Evolutionary conservation across 768 basidiomycete genomes (phyloP), one percentile per base, ranked within the genome.

Genomic region (Tremella mesenterica): DNA sequence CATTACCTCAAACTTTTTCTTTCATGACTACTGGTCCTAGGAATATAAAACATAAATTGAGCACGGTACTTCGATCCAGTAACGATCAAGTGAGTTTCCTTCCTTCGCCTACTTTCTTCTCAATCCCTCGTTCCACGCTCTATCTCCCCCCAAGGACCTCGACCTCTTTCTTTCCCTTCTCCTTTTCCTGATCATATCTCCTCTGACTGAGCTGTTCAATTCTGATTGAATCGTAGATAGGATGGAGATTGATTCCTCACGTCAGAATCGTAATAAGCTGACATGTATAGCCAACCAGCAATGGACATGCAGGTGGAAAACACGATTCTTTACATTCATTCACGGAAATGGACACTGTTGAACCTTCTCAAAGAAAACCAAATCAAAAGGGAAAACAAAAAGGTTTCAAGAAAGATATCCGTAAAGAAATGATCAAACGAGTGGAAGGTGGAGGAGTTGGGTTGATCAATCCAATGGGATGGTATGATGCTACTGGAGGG

Each of bases 391-490:
- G 65, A 21, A 57, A 54, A 13, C 44, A 60, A 39, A 68, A 69
- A 26, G 29, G 28, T 56, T 58, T 64, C 25, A 57, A 52, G 16
- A 39, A 59, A 31, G 65, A 70, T 23, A 53, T 73, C 18, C 49
- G 57, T 26, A 70, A 67, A 27, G 66, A 65, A 45, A 75, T 75
- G 74, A 75, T 75, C 57, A 65, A 67, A 57, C 62, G 74, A 13
- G 72, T 75, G 10, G 72, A 72, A 43, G 73, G 73, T n/a, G 74
- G 71, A 16, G 72, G 69, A 2, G 59, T 71, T 12, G 72, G 72
- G 4, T 38, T 75, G 58, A 60, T 75, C 47, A 75, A 75, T 44
- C 70, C 70, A 1, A 72, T 72, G 72, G 72, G 72, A 14, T 70
- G 70, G 70, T 73, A 73, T 48, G 67, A 73, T 31, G 3, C 20